These are phyloP conservation scores for Austropuccinia psidii DNA, from an alignment of 1,284 basidiomycete species.

Conservation along the genomic window DNA sequence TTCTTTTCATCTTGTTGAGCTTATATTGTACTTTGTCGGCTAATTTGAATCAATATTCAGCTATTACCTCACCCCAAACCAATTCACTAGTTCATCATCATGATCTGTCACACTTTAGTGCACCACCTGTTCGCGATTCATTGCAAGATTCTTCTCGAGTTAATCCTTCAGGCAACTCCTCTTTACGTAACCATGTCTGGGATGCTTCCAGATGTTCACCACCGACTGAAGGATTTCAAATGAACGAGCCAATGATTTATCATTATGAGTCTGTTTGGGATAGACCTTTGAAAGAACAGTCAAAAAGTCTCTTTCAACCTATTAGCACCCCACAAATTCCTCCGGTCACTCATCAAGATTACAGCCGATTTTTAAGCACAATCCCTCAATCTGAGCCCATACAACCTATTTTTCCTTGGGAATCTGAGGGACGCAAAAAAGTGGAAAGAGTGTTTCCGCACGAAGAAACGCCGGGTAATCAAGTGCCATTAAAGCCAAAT, in stretches of 20 bases:
- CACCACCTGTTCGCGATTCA: too few species aligned
- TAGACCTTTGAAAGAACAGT: conserved; percentile 42
- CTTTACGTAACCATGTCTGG: conserved; percentile 46
- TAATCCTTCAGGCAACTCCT: background rate
- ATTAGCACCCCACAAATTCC: conserved; percentile 45
- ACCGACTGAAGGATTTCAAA: conserved; percentile 49
- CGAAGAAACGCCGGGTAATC: conserved; percentile 39
- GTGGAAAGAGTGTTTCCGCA: conserved; percentile 69
- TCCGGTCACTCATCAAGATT: conserved; percentile 50
- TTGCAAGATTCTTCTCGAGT: too few species aligned
- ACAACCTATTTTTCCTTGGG: conserved; percentile 87
- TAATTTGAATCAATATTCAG: too few species aligned
- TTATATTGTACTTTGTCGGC: too few species aligned
- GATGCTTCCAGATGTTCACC: conserved; percentile 49
- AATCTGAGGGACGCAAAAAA: conserved; percentile 57
- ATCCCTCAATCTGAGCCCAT: conserved; percentile 66
- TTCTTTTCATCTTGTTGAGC: background rate
- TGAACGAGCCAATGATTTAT: conserved; percentile 50
- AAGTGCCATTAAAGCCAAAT: background rate
- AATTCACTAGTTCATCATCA: too few species aligned
- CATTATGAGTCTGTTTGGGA: conserved; percentile 54
- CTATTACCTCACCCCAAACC: too few species aligned
- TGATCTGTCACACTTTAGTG: too few species aligned
- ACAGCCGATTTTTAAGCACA: conserved; percentile 48
- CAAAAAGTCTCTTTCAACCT: conserved; percentile 56